Conservation (phyloP, 345 rosid genomes). For the Mercurialis annua region DNA sequence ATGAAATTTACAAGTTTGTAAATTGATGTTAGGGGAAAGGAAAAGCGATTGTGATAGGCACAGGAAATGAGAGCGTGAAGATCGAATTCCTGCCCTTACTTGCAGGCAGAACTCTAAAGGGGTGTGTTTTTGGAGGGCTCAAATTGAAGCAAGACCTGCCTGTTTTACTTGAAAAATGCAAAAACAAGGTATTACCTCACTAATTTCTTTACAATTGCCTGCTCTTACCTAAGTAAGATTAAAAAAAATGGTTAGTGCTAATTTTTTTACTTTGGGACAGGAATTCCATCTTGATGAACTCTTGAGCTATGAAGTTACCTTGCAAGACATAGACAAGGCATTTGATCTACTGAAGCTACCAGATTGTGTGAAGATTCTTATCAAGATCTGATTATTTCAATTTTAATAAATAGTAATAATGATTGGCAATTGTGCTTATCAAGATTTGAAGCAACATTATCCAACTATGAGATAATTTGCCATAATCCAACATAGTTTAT, state of each 20-base stretch:
- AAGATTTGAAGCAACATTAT: too few relatives aligned
- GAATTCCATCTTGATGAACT: constrained; percentile 50
- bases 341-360: constrained; percentile 32
- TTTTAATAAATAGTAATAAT: too few relatives aligned
- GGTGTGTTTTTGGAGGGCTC: constrained; percentile 59
- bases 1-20: too few relatives aligned
- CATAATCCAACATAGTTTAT: too few relatives aligned
- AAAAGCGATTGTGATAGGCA: constrained; percentile 36
- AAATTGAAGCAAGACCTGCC: constrained; percentile 51
- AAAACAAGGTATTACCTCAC: constrained; percentile 32
- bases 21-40: constrained; percentile 43
- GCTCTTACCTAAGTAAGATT: too few relatives aligned
- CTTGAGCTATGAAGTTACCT: constrained; percentile 43
- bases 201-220: background rate
- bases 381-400: constrained; percentile 26
- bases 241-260: too few relatives aligned
- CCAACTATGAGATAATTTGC: too few relatives aligned
- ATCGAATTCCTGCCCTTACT: constrained; percentile 26
- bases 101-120: constrained; percentile 50
- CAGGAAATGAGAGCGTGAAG: constrained; percentile 25
- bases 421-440: too few relatives aligned
- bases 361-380: constrained; percentile 38
- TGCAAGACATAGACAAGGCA: constrained; percentile 46
- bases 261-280: constrained; percentile 12
- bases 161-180: constrained; percentile 42